Evolutionary conservation across 148 eudicot species (phyloP).

Genomic region (Rhododendron simsii): DNA sequence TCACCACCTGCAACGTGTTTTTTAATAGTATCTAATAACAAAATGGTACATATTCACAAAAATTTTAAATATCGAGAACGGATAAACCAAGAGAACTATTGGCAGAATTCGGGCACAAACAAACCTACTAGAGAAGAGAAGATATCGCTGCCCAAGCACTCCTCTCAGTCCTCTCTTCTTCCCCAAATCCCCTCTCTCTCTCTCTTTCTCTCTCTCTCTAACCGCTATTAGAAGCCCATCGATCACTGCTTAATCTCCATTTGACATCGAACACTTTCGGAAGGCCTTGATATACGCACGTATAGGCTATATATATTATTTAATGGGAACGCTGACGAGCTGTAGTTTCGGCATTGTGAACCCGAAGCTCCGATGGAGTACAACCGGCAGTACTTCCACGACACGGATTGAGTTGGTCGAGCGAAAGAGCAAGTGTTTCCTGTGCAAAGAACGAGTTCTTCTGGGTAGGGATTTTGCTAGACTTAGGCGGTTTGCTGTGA

Average conservation of each 20-base stretch:
- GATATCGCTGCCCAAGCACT: background rate
- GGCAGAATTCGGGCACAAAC: background rate
- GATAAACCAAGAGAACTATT: background rate
- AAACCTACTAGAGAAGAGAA: background rate
- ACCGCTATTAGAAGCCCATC: background rate
- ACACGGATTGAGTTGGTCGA: conserved; percentile 11
- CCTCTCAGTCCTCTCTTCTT: background rate
- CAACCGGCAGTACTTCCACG: conserved; percentile 8
- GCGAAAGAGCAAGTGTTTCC: conserved; percentile 20
- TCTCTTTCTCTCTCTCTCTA: background rate
- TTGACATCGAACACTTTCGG: background rate
- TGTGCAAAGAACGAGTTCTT: conserved; percentile 29
- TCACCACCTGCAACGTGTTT: too few species aligned
- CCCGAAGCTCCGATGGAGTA: conserved; percentile 15
- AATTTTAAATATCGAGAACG: background rate
- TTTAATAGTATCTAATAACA: too few species aligned
- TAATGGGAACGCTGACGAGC: conserved; percentile 45
- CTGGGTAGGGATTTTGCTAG: conserved; percentile 19
- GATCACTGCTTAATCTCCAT: background rate
- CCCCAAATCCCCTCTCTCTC: background rate
- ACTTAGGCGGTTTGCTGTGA: conserved; percentile 36
- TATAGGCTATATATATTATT: background rate
- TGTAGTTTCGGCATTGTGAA: conserved; percentile 26
- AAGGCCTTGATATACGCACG: background rate
- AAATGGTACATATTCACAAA: too few species aligned